These are phyloP conservation scores for Xerocomus alliaceus DNA, from an alignment of 1,284 basidiomycete species.

Conservation along the genomic window DNA sequence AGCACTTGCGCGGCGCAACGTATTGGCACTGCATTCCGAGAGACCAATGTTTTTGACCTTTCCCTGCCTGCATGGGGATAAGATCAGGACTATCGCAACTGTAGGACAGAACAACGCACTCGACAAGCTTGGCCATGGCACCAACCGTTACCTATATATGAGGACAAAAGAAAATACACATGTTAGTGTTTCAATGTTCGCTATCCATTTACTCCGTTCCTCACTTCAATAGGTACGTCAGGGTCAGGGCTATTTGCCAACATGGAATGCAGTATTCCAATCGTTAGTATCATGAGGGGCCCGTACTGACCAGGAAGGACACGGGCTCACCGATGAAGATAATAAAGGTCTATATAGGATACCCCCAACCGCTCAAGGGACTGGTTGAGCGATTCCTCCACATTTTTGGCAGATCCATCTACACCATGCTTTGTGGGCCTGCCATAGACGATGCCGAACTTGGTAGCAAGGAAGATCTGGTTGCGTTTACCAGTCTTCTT, in stretches of 20 bases:
- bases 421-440: constrained; percentile 16
- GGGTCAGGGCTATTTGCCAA: neutral
- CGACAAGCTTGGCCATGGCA: constrained; percentile 44
- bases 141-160: constrained; percentile 40
- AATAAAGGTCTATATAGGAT: constrained; percentile 11
- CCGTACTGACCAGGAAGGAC: neutral
- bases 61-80: constrained; percentile 36
- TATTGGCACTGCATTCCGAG: constrained; percentile 52
- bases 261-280: neutral
- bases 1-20: constrained; percentile 52
- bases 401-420: constrained; percentile 30
- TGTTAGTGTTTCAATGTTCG: neutral
- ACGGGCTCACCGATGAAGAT: constrained; percentile 3
- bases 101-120: constrained; percentile 24
- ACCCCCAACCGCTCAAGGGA: constrained; percentile 42
- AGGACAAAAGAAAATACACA: neutral
- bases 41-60: constrained; percentile 53
- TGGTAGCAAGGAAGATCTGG: constrained; percentile 56
- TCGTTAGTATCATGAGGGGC: too few relatives aligned
- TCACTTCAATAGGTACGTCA: constrained; percentile 7
- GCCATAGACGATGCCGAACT: constrained; percentile 43
- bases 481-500: constrained; percentile 10
- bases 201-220: neutral
- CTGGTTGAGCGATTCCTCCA: constrained; percentile 34
- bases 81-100: neutral